Evolutionary conservation across 257 asterid species (phyloP).

Genomic region (Solanum ahanhuiri): DNA sequence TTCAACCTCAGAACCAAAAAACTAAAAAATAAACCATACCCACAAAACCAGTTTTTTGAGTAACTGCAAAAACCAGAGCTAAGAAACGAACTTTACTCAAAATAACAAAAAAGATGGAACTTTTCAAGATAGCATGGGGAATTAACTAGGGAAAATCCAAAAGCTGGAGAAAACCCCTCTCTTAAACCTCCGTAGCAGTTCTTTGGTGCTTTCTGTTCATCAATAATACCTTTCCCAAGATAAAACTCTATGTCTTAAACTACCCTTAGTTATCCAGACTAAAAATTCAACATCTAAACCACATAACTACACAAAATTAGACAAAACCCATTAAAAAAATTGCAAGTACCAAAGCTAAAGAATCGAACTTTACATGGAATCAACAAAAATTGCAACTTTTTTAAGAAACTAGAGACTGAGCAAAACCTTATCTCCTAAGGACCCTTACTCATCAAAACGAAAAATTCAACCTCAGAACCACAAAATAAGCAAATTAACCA

Average conservation of each 20-base stretch:
- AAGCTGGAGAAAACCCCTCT: background rate
- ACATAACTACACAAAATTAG: background rate
- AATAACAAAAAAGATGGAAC: background rate
- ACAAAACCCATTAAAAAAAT: background rate
- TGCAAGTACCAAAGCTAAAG: background rate
- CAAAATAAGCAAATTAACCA: background rate
- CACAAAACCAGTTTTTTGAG: background rate
- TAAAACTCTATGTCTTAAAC: background rate
- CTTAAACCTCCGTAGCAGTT: background rate
- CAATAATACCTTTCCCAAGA: background rate
- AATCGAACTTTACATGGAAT: background rate
- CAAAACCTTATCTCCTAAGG: background rate
- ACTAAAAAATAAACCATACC: background rate
- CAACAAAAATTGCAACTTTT: background rate
- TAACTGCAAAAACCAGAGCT: background rate
- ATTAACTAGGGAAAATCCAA: background rate
- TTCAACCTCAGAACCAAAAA: background rate
- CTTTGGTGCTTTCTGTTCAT: background rate
- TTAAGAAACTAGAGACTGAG: background rate
- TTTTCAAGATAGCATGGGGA: background rate
- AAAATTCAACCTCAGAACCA: background rate
- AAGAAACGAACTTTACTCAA: background rate
- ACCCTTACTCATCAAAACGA: background rate
- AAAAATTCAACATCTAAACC: background rate
- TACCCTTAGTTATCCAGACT: background rate